Evolutionary conservation across 768 basidiomycete species (phyloP), one percentile per base, ranked within the genome.

Genomic region (Agaricus bisporus): DNA sequence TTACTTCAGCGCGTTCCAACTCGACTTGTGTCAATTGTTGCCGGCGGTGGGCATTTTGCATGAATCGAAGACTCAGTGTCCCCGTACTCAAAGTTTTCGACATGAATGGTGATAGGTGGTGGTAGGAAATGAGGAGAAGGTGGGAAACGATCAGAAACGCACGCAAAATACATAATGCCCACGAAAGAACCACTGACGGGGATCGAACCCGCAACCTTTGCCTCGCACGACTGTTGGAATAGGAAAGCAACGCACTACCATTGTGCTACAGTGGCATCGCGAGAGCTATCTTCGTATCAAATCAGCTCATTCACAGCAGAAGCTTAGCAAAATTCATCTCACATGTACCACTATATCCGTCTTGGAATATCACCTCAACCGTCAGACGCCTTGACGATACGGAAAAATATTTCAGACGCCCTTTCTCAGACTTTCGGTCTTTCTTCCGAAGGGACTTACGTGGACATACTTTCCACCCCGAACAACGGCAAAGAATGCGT

Each of bases 211-310:
- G 49, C 51, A 53, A 53, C 56, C 56, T 57, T 53, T 57, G 56
- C 56, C 56, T 57, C 7, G 12, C n/a, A 7, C 39, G 15, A 7
- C 37, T 39, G 8, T 17, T 22, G 22, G 22, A 22, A 10, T 56
- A 56, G 56, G 56, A 56, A 56, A 57, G 56, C 56, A 57, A 57
- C 50, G 56, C 56, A 57, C 56, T 52, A 48, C 56, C 56, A 52
- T 57, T 57, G 56, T 57, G 56, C 56, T 57, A 57, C 56, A 48
- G 37, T 48, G 56, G 56, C 56, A 42, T 41, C 3, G 4, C 9
- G 2, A 41, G 32, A 12, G 17, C 29, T 32, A 9, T 9, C 15
- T 8, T 20, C 4, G 11, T 43, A 9, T 20, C 14, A 22, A n/a
- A 43, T 20, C 42, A 17, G 11, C 20, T 39, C 17, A 7, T 39